Evolutionary conservation across 352 stramenopile genomes (phyloP).

Genomic region (Lagenidium giganteum): DNA sequence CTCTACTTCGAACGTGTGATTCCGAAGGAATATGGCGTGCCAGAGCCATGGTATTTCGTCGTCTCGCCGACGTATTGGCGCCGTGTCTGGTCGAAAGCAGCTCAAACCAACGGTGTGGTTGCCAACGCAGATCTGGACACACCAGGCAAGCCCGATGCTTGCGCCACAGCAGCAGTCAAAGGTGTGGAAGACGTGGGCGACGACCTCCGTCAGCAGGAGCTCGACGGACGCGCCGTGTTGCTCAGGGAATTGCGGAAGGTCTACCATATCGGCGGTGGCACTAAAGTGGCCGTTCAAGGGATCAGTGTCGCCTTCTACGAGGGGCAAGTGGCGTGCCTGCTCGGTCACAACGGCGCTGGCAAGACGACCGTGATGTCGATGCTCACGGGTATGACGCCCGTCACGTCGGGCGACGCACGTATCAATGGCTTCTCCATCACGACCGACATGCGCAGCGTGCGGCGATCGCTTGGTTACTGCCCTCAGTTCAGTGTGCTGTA

Average conservation of each 20-base stretch:
- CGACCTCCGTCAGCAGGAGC: constrained; percentile 50
- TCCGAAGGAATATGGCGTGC: constrained; percentile 90
- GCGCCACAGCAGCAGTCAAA: too few relatives aligned
- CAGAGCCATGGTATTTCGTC: constrained; percentile 89
- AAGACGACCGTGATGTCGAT: constrained; percentile 88
- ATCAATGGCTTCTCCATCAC: constrained; percentile 51
- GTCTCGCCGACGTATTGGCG: constrained; percentile 70
- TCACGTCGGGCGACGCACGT: constrained; percentile 47
- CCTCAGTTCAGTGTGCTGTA: constrained; percentile 97
- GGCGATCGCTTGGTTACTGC: constrained; percentile 92
- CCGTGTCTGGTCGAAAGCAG: neutral
- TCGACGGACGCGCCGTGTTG: constrained; percentile 42
- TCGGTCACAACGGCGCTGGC: constrained; percentile 94
- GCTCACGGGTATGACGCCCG: constrained; percentile 66
- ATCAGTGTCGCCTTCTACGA: constrained; percentile 88
- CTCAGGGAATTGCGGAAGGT: constrained; percentile 63
- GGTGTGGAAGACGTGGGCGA: constrained; percentile 49
- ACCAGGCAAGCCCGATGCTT: too few relatives aligned
- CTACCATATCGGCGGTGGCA: constrained; percentile 55
- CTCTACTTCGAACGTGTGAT: constrained; percentile 91
- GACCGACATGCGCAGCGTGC: constrained; percentile 82
- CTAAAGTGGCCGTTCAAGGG: constrained; percentile 85
- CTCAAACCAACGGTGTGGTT: neutral
- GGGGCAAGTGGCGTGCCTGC: constrained; percentile 91
- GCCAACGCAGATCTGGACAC: constrained; percentile 40